Evolutionary conservation across 2,329 filamentous ascomycete genomes (phyloP), one percentile per base, ranked within the genome.

Genomic region (Chrysoporthe deuterocubensis): DNA sequence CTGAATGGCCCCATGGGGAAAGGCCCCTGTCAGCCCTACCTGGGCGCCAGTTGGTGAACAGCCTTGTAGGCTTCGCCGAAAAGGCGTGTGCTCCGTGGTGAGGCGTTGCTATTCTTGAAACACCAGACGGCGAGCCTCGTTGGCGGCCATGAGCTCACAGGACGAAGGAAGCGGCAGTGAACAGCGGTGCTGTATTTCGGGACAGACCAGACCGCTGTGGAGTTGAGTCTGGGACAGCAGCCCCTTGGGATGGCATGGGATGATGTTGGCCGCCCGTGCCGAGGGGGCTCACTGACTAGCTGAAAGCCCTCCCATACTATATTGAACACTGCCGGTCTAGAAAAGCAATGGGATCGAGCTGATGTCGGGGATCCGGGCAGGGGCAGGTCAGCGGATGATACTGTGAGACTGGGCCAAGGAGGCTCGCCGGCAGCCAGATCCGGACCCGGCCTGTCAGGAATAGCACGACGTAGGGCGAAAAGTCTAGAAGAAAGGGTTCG

Each of bases 31-130:
- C 58, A 66, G 58, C 64, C 52, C 52, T 57, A 57, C 54, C 50
- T 57, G 54, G 4, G n/a, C 54, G 32, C 18, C 54, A 37, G 54
- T 57, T 57, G 34, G 54, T n/a, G 58, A 56, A 66, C 64, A 66
- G 58, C 48, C 64, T 58, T 21, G 37, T 16, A 40, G 57, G 64
- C 64, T 37, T 40, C 56, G 57, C 48, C 44, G 40, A 62, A 21
- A 40, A 62, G 48, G 54, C 50, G 26, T 52, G 26, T 32, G 50
- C 21, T 54, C 13, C 26, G 21, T 16, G 21, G 26, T 32, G 11
- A 32, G 21, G 50, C 46, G 54, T 58, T 65, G 26, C 50, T 58
- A 48, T 65, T 50, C 54, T 65, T 21, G 34, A 34, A 40, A n/a
- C 16, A 34, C 34, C 40, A 40, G 42, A 32, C 14, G 54, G 8